Conservation (phyloP, 2,329 filamentous ascomycete genomes). For the Emmonsia crescens region DNA sequence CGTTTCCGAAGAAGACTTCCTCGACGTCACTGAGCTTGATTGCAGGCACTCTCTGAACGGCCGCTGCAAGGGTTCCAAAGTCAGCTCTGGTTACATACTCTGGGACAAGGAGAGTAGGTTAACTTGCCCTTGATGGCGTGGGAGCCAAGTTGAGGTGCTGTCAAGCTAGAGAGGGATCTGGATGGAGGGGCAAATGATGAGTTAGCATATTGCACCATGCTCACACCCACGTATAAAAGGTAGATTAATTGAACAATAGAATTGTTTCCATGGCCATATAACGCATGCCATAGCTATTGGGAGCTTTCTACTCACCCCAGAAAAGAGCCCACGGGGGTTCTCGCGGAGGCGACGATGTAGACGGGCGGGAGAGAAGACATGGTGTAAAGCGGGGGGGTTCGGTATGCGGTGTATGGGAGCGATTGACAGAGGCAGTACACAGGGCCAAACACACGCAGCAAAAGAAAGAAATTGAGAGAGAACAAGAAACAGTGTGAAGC, state of each 20-base stretch:
- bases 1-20: constrained; percentile 97
- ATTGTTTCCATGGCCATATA: not conserved
- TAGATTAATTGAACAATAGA: not conserved
- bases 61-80: constrained; percentile 37
- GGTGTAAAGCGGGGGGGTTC: constrained; percentile 3
- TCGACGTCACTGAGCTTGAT: constrained; percentile 85
- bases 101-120: not conserved
- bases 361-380: constrained; percentile 63
- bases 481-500: not conserved
- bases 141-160: constrained; percentile 74
- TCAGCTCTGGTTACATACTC: not conserved
- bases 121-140: constrained; percentile 79
- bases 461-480: not conserved
- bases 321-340: constrained; percentile 90
- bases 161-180: constrained; percentile 80
- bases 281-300: not conserved
- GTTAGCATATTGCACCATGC: constrained; percentile 1
- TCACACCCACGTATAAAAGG: not conserved
- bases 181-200: constrained; percentile 7
- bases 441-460: not conserved
- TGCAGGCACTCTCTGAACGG: constrained; percentile 72
- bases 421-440: not conserved
- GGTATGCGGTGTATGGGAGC: not conserved
- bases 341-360: constrained; percentile 86
- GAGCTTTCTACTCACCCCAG: constrained; percentile 56